Evolutionary conservation across 2,329 filamentous ascomycete species (phyloP).

Genomic region (Thelonectria rubi): DNA sequence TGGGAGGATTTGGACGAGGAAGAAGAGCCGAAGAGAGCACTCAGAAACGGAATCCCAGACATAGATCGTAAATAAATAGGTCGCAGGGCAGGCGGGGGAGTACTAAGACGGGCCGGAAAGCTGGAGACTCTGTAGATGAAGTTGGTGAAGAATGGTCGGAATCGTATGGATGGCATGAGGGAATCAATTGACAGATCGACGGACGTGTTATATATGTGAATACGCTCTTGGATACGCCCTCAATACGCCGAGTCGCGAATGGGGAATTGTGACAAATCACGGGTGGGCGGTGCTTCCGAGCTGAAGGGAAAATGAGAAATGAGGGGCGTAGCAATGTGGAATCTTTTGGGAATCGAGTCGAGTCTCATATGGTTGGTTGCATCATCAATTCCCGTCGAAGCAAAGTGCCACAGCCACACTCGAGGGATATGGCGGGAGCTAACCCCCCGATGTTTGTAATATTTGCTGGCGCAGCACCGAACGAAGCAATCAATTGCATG

Average conservation of each 20-base stretch:
- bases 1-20: conserved; percentile 63
- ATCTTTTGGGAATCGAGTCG: conserved; percentile 24
- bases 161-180: conserved; percentile 54
- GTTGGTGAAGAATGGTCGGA: conserved; percentile 57
- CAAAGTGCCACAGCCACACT: conserved; percentile 27
- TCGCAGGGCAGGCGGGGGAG: conserved; percentile 42
- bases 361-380: conserved; percentile 25
- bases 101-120: conserved; percentile 51
- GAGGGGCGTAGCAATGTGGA: conserved; percentile 32
- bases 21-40: conserved; percentile 77
- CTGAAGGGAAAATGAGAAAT: conserved; percentile 17
- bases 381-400: conserved; percentile 37
- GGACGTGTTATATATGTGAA: background rate
- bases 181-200: background rate
- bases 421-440: conserved; percentile 7
- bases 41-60: conserved; percentile 80
- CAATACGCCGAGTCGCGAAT: background rate
- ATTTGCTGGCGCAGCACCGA: conserved; percentile 11
- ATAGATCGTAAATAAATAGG: conserved; percentile 63
- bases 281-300: conserved; percentile 1
- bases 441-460: conserved; percentile 16
- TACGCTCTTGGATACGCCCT: background rate
- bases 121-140: conserved; percentile 59
- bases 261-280: conserved; percentile 36
- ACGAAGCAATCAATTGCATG: background rate